These are phyloP conservation scores for Starmerella roubikii DNA, from an alignment of 805 yeast species.

Conservation along the genomic window DNA sequence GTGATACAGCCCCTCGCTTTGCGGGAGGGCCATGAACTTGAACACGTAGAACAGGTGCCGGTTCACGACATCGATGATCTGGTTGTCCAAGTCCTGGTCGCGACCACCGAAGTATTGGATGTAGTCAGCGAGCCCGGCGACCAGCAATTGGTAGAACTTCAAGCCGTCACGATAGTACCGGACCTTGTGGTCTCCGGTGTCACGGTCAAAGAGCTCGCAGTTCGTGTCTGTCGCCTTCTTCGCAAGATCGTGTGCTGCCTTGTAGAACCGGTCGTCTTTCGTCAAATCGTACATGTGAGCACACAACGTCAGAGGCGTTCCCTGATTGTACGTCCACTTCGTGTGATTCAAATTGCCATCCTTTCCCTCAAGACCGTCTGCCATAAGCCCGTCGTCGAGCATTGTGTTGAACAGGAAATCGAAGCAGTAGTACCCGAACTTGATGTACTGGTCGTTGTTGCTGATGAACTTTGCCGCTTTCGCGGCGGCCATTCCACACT, in stretches of 20 bases:
- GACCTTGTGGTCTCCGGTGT: slow-evolving; percentile 36
- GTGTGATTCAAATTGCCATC: slow-evolving; percentile 34
- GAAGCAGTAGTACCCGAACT: slow-evolving; percentile 46
- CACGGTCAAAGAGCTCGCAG: slow-evolving; percentile 49
- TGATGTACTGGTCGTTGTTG: slow-evolving; percentile 34
- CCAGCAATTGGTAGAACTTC: slow-evolving; percentile 47
- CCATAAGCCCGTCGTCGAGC: slow-evolving; percentile 43
- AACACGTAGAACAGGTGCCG: slow-evolving; percentile 46
- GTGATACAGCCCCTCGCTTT: slow-evolving; percentile 41
- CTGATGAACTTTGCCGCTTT: slow-evolving; percentile 38
- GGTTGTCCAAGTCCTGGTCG: slow-evolving; percentile 26
- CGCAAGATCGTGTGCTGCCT: slow-evolving; percentile 30
- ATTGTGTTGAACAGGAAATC: slow-evolving; percentile 43
- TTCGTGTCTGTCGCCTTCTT: slow-evolving; percentile 45
- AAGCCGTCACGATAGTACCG: slow-evolving; percentile 54
- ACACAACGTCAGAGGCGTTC: slow-evolving; percentile 47
- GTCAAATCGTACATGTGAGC: slow-evolving; percentile 39
- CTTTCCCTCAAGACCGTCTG: slow-evolving; percentile 42
- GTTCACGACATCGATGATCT: slow-evolving; percentile 31
- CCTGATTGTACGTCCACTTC: slow-evolving; percentile 58
- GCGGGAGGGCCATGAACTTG: slow-evolving; percentile 42
- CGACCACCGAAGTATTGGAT: slow-evolving; percentile 35
- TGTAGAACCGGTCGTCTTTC: slow-evolving; percentile 37
- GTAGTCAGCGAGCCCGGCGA: slow-evolving; percentile 59
- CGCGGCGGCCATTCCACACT: slow-evolving; percentile 48